Percentiles rank a stretch among this genome's conserved stretches.
phyloP scores from a whole-genome alignment of 2,329 filamentous ascomycete genomes.

The Aspergillus bombycis region DNA sequence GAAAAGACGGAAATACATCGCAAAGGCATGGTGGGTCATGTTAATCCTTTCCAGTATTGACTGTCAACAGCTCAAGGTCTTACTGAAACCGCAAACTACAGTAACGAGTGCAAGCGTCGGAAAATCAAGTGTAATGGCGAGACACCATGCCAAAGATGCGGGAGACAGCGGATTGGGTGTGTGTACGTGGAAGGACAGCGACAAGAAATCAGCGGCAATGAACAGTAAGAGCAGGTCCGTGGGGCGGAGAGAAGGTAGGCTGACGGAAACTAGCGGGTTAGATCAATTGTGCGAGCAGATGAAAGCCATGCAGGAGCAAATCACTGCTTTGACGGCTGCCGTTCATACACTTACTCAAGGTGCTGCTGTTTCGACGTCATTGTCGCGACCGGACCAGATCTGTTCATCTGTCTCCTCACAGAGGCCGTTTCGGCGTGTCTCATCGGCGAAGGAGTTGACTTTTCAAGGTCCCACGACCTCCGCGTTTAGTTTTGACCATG shows the following conservation, averaged over 20 bases:
- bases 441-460: slow-evolving; percentile 55
- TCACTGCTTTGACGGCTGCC: slow-evolving; percentile 72
- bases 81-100: slow-evolving; percentile 24
- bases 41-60: background rate
- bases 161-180: slow-evolving; percentile 45
- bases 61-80: background rate
- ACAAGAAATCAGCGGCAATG: slow-evolving; percentile 49
- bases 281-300: slow-evolving; percentile 35
- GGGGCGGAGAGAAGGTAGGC: background rate
- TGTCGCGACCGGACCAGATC: slow-evolving; percentile 16
- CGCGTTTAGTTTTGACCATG: slow-evolving; percentile 80
- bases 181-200: slow-evolving; percentile 64
- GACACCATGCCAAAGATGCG: slow-evolving; percentile 64
- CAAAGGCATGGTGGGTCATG: slow-evolving; percentile 60
- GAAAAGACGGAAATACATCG: slow-evolving; percentile 66
- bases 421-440: slow-evolving; percentile 23
- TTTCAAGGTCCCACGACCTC: slow-evolving; percentile 85
- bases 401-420: slow-evolving; percentile 6
- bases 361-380: slow-evolving; percentile 14
- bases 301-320: slow-evolving; percentile 62
- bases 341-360: slow-evolving; percentile 65
- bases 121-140: slow-evolving; percentile 71
- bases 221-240: slow-evolving; percentile 2
- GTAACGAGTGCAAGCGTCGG: slow-evolving; percentile 65
- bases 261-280: slow-evolving; percentile 13